phyloP scores from a whole-genome alignment of 106 monocot genomes.

The Acorus calamus region DNA sequence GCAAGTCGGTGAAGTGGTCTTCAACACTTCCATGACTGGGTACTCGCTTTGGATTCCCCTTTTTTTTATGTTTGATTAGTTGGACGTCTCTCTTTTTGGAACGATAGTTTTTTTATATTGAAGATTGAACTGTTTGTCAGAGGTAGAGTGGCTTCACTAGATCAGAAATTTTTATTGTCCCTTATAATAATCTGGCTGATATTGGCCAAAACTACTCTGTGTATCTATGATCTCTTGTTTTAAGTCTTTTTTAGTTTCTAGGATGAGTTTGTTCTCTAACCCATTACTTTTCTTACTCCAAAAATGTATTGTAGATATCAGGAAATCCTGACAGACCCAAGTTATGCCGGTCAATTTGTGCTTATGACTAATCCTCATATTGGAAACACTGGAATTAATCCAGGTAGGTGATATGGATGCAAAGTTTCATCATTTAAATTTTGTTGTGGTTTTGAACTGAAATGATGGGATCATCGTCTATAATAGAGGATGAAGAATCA shows the following conservation, averaged over 20 bases:
- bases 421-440: not conserved
- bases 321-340: slow-evolving; percentile 94
- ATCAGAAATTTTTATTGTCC: too few relatives aligned
- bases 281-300: too few relatives aligned
- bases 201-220: too few relatives aligned
- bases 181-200: too few relatives aligned
- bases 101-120: not conserved
- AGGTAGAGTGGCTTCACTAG: too few relatives aligned
- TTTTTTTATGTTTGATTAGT: not conserved
- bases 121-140: too few relatives aligned
- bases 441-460: not conserved
- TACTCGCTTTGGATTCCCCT: slow-evolving; percentile 10
- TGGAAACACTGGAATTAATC: slow-evolving; percentile 93
- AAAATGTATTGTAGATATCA: slow-evolving; percentile 50
- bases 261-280: too few relatives aligned
- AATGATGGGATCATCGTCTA: not conserved
- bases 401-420: slow-evolving; percentile 27
- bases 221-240: too few relatives aligned
- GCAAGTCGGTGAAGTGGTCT: slow-evolving; percentile 99
- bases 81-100: not conserved
- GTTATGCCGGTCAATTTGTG: slow-evolving; percentile 97
- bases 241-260: too few relatives aligned
- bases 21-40: slow-evolving; percentile 97
- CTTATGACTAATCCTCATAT: slow-evolving; percentile 99
- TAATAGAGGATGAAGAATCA: slow-evolving; percentile 91